Base-by-base conservation (phyloP, 768 basidiomycete species). In the Gloeostereum incarnatum region DNA sequence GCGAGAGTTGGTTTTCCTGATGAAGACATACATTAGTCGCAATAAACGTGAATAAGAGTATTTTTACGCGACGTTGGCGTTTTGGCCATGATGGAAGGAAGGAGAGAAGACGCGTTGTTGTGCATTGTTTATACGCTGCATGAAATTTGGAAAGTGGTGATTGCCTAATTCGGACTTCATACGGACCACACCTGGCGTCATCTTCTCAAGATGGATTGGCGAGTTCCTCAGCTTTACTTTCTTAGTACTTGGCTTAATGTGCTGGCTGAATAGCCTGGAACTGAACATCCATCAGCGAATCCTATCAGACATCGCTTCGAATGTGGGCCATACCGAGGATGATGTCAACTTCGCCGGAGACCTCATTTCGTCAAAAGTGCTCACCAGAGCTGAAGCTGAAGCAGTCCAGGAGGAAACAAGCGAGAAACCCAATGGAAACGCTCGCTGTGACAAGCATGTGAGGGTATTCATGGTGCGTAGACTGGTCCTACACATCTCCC, bases 251-350 rank as follows among this genome's bases (percentile, higher is more conserved):
- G 35, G 26, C 38, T 39, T 35, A 49, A 30, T 36, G 9, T 20
- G 41, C 19, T 21, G 19, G 14, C 11, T 36, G 13, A 18, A 45
- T n/a, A 89, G 86, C 53, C 62, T 90, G 13, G 87, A 91, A 54
- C 58, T 90, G 16, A 80, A 85, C 53, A 77, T 88, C 37, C 80
- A 77, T 44, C 84, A 85, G 47, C 69, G 69, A 41, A 81, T 91
- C 43, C 56, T 89, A 16, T 71, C 77, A 18, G 85, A 90, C 59
- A 69, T 91, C 40, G 84, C 81, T 4, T 61, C 63, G 14, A 75
- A 70, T 48, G 60, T 72, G 37, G 66, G 69, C 13, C 64, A 69
- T 22, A 58, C 62, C 17, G 60, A 66, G 40, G 71, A 71, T 16
- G 66, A 70, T 47, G 47, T 69, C 6, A 47, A 60, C 13, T 63